Conservation (phyloP, 176 grass and related monocot species). For the Thinopyrum elongatum region DNA sequence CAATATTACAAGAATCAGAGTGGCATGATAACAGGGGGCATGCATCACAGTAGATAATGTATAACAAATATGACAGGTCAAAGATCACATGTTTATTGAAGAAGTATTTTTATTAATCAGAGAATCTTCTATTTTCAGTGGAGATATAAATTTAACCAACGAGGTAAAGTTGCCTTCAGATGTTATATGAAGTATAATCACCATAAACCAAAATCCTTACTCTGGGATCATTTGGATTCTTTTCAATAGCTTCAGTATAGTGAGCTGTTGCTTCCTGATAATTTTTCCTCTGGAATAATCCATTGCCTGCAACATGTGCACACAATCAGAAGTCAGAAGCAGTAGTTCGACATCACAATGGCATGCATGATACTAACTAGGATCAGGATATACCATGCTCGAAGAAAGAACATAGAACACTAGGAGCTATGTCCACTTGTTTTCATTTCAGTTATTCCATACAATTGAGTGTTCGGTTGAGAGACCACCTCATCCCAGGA, state of each 20-base stretch:
- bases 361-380: neutral
- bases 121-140: neutral
- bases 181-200: neutral
- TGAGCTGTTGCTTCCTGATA: constrained; percentile 52
- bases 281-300: constrained; percentile 45
- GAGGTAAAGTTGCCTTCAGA: neutral
- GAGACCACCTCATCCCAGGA: neutral
- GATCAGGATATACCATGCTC: neutral
- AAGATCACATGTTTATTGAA: neutral
- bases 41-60: neutral
- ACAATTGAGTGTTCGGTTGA: neutral
- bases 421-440: neutral
- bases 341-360: neutral
- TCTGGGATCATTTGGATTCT: constrained; percentile 54
- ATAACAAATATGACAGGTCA: neutral
- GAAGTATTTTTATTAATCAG: neutral
- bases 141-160: neutral
- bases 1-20: neutral
- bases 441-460: neutral
- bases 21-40: neutral
- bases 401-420: constrained; percentile 7
- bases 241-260: constrained; percentile 52
- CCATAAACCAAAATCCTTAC: constrained; percentile 27
- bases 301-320: constrained; percentile 38
- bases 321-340: neutral